Evolutionary conservation across 352 stramenopile species (phyloP), one percentile per base, ranked within the genome.

Genomic region (Phytophthora foliorum): DNA sequence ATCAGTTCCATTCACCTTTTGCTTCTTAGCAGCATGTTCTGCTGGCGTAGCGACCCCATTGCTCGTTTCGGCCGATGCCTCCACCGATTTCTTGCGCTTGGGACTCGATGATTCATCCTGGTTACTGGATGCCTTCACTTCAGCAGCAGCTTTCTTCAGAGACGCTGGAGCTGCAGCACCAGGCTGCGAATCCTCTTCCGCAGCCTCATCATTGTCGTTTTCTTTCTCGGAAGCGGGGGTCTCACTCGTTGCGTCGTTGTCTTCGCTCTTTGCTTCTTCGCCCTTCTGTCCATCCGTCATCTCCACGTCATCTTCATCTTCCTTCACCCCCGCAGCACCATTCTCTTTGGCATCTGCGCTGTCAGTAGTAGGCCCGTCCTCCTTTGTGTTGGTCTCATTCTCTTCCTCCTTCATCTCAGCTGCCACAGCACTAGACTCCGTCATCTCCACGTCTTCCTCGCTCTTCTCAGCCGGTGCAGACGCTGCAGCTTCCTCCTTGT

Each of bases 21-120:
- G 76, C 48, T 82, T 84, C 38, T 87, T 87, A 7, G 63, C 57
- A 34, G 42, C 38, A 60, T 67, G 69, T 49, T 63, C 49, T 0
- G 34, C 29, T 21, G 24, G 6, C 21, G 17, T 14, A 21, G 48
- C 45, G 22, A 38, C 38, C 38, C 24, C 25, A 32, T 63, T 67
- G 54, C 32, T 69, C 21, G 39, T 17, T 39, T 71, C 46, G 50
- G 41, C 14, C 32, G 38, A 21, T 46, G 17, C 2, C 29, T 58
- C 4, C 9, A 52, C 32, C 1, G 36, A 39, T 22, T 82, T 62
- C 31, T 80, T 78, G 16, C 69, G 66, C 48, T 82, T 80, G 0
- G 57, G 55, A 24, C 22, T 69, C n/a, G 24, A 60, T 9, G 17
- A 10, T 8, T 74, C 19, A 8, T 53, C 32, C 7, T 25, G 4